These are phyloP conservation scores for Letharia columbiana DNA, from an alignment of 495 filamentous ascomycete species.

Conservation along the genomic window DNA sequence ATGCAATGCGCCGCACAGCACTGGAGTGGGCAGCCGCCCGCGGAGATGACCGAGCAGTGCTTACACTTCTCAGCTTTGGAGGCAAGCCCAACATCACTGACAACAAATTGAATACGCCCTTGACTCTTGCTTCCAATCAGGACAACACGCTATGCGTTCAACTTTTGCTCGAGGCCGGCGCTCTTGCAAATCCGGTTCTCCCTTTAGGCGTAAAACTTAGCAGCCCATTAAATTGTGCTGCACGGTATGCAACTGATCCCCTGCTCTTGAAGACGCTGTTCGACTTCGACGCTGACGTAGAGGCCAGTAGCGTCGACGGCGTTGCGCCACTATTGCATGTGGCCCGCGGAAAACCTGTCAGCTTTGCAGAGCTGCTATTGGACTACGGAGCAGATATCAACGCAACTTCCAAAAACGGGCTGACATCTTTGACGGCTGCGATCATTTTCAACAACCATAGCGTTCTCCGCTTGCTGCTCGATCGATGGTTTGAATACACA, in stretches of 20 bases:
- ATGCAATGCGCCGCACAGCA: conserved; percentile 32
- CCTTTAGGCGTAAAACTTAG: conserved; percentile 21
- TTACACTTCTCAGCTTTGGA: conserved; percentile 17
- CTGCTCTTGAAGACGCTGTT: conserved; percentile 27
- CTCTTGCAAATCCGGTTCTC: conserved; percentile 20
- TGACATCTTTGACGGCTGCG: conserved; percentile 14
- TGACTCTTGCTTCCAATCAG: too few relatives aligned
- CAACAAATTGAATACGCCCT: conserved; percentile 16
- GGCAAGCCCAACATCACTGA: too few relatives aligned
- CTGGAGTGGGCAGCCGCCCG: conserved; percentile 30
- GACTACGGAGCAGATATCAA: conserved; percentile 19
- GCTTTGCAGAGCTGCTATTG: conserved; percentile 12
- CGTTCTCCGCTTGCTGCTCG: conserved; percentile 25
- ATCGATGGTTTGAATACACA: conserved; percentile 30
- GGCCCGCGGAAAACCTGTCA: not conserved
- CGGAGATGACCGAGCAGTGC: conserved; percentile 24
- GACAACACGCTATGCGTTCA: conserved; percentile 21
- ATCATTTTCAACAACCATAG: conserved; percentile 27
- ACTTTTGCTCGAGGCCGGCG: conserved; percentile 31
- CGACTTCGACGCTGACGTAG: conserved; percentile 28
- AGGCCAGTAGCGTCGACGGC: conserved; percentile 4
- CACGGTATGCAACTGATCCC: conserved; percentile 21
- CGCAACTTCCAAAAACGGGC: not conserved
- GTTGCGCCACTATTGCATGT: conserved; percentile 10
- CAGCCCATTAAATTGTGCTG: conserved; percentile 29